A percentile compares a stretch with the other conserved stretches of the same genome.
Conservation (phyloP, 1,139 yeast species). For the Pichiaceae sp. region DNA sequence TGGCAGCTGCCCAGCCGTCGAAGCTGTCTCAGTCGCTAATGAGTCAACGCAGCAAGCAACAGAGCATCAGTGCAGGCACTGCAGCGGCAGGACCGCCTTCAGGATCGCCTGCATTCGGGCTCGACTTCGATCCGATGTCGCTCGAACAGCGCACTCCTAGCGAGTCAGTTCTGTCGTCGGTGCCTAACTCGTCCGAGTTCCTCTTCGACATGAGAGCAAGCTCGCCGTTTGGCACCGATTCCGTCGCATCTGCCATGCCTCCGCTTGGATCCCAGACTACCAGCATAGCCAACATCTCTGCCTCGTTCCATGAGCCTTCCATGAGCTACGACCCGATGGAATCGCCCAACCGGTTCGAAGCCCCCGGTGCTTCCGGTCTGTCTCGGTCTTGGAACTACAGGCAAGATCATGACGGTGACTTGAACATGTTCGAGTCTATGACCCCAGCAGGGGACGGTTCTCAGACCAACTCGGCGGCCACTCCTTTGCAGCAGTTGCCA, state of each 20-base stretch:
- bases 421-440: neutral
- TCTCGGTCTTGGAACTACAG: neutral
- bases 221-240: neutral
- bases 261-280: neutral
- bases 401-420: neutral
- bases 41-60: neutral
- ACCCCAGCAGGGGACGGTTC: neutral
- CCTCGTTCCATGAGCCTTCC: neutral
- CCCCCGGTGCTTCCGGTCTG: neutral
- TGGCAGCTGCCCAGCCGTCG: slow-evolving; percentile 16
- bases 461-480: neutral
- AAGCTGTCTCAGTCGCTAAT: slow-evolving; percentile 20
- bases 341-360: neutral
- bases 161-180: neutral
- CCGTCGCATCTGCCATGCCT: neutral
- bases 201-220: neutral
- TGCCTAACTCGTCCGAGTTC: neutral
- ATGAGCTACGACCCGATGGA: neutral
- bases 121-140: neutral
- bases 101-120: slow-evolving; percentile 1
- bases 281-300: neutral
- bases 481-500: neutral
- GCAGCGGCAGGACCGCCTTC: neutral
- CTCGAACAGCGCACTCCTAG: neutral
- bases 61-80: neutral